Percentiles rank a stretch among this genome's conserved stretches.
Conservation (phyloP, 768 basidiomycete genomes). For the Russula abietina region DNA sequence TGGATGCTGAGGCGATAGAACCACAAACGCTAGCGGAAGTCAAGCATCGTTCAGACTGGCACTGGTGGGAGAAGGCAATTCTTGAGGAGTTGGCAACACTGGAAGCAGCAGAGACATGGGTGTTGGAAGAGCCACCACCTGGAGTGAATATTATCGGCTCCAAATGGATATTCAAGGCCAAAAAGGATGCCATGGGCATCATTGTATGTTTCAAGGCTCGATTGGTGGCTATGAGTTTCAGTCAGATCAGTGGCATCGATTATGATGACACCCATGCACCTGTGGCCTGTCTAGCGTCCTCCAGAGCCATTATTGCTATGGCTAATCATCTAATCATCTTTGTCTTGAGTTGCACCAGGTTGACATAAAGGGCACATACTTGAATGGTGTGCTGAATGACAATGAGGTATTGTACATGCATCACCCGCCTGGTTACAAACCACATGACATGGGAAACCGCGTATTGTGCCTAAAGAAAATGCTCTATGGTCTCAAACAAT, state of each 20-base stretch:
- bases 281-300: background rate
- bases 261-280: background rate
- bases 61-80: background rate
- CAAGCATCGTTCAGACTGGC: background rate
- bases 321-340: background rate
- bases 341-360: background rate
- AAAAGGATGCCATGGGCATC: conserved; percentile 31
- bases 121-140: background rate
- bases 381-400: background rate
- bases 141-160: conserved; percentile 7
- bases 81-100: background rate
- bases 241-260: conserved; percentile 26
- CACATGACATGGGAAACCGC: background rate
- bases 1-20: background rate
- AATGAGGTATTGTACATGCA: background rate
- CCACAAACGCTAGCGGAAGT: background rate
- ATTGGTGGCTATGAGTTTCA: conserved; percentile 34
- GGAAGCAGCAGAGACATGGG: background rate
- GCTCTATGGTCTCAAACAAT: background rate
- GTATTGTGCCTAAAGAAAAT: no score
- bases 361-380: background rate
- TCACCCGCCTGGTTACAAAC: background rate
- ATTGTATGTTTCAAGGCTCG: conserved; percentile 31
- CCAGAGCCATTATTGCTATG: background rate
- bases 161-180: conserved; percentile 30